Evolutionary conservation across 345 rosid species (phyloP).

Genomic region (Arabidopsis arenosa): DNA sequence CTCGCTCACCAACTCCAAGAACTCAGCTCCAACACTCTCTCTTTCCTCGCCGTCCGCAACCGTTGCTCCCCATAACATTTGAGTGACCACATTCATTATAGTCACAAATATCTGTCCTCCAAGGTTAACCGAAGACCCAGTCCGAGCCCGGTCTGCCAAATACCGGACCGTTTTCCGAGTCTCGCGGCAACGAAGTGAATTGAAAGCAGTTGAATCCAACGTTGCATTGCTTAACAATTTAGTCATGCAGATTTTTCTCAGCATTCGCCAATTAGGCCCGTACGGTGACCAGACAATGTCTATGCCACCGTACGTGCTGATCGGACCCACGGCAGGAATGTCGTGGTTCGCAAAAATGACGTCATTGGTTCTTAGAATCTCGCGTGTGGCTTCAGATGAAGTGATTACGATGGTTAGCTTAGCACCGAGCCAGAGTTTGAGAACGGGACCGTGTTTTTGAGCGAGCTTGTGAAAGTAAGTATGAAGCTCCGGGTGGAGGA

Average conservation of each 20-base stretch:
- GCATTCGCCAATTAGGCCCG: constrained; percentile 36
- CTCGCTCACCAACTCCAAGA: constrained; percentile 13
- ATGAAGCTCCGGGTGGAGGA: constrained; percentile 39
- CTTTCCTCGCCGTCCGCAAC: constrained; percentile 29
- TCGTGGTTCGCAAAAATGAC: constrained; percentile 42
- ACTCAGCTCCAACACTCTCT: constrained; percentile 30
- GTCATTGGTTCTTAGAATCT: constrained; percentile 38
- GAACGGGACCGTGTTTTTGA: constrained; percentile 41
- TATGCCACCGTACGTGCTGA: constrained; percentile 27
- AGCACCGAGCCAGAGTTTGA: constrained; percentile 42
- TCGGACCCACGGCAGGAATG: neutral
- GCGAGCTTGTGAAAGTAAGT: constrained; percentile 28
- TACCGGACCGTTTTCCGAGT: constrained; percentile 30
- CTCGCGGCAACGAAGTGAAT: constrained; percentile 7
- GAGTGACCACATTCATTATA: constrained; percentile 42
- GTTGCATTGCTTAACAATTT: constrained; percentile 44
- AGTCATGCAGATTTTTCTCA: constrained; percentile 37
- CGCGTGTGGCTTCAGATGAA: constrained; percentile 26
- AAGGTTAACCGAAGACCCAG: constrained; percentile 43
- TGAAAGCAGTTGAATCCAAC: constrained; percentile 37
- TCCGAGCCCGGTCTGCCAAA: constrained; percentile 30
- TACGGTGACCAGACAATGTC: constrained; percentile 32
- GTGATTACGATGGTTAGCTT: constrained; percentile 34
- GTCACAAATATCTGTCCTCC: constrained; percentile 48
- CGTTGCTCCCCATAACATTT: constrained; percentile 54